phyloP scores from a whole-genome alignment of 768 basidiomycete species.

The Mycena chlorophos region DNA sequence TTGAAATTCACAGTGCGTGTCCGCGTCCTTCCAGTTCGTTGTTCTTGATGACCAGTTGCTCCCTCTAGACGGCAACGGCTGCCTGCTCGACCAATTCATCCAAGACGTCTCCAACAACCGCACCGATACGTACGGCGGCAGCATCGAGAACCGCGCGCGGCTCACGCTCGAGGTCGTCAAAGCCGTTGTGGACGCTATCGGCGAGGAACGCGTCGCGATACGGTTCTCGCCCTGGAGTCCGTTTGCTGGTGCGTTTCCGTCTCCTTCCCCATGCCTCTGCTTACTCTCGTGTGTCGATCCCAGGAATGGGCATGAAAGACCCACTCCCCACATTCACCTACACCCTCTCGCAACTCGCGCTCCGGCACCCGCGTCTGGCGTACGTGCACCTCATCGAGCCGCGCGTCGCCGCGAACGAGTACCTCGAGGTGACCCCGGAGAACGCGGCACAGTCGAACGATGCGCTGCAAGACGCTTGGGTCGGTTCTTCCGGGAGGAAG shows the following conservation, averaged over 20 bases:
- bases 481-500: not conserved
- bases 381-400: not conserved
- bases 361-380: not conserved
- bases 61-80: not conserved
- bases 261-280: not conserved
- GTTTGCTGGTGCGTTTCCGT: not conserved
- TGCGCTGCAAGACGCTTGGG: not conserved
- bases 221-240: not conserved
- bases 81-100: not conserved
- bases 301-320: slow-evolving; percentile 7
- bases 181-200: not conserved
- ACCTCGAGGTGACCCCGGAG: not conserved
- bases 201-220: not conserved
- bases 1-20: not conserved
- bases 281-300: not conserved
- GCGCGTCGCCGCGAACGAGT: not conserved
- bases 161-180: not conserved
- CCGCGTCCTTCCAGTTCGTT: not conserved
- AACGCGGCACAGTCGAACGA: not conserved
- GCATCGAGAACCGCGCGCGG: not conserved
- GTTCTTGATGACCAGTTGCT: not conserved
- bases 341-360: not conserved
- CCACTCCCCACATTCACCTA: not conserved
- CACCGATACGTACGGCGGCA: not conserved
- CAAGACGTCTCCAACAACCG: not conserved